Base-by-base conservation (phyloP, 2,329 filamentous ascomycete species). In the Ophiostoma angusticollis region DNA sequence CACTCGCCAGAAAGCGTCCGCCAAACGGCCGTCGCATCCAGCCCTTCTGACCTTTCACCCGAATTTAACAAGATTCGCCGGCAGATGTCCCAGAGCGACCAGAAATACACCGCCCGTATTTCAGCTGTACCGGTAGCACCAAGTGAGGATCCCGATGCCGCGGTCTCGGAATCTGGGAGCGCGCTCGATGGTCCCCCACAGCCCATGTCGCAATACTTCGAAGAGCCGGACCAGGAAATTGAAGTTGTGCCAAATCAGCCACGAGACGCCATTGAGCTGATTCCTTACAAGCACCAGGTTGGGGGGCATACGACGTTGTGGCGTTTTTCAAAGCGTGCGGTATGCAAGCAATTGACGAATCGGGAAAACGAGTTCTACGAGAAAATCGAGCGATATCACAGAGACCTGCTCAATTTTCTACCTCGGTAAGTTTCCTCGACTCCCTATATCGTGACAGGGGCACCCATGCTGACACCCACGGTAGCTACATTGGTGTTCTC, bases 331-430 rank as follows among this genome's bases (percentile, higher is more conserved):
- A 79, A 85, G 49, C 76, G 87, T 51, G 91, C 91, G 40, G 87
- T 98, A 9, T 98, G 91, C 68, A 98, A 98, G 61, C 86, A 95
- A 61, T 72, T 98, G 54, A 98, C 94, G 59, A 98, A 94, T 57
- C 75, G 89, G 53, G 91, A 98, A 57, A 98, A 98, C 59, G 85
- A 94, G 61, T 98, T 98, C 56, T 98, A 98, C 59, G 91, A 98
- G 61, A 91, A 80, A 39, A 84, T 96, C 52, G 91, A 98, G 64
- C 78, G 76, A 52, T 77, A 84, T 49, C 89, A 98, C 59, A 84
- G 86, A 47, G 82, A 94, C 54, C 70, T 98, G 52, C 65, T 98
- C 43, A 77, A 82, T 30, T 98, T 96, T 56, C 68, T 98, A 47
- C 91, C 91, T 47, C 85, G 87, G 78, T 82, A 64, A 38, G 37